Conservation (phyloP, 768 basidiomycete genomes). For the Tubosaeta sp. region DNA sequence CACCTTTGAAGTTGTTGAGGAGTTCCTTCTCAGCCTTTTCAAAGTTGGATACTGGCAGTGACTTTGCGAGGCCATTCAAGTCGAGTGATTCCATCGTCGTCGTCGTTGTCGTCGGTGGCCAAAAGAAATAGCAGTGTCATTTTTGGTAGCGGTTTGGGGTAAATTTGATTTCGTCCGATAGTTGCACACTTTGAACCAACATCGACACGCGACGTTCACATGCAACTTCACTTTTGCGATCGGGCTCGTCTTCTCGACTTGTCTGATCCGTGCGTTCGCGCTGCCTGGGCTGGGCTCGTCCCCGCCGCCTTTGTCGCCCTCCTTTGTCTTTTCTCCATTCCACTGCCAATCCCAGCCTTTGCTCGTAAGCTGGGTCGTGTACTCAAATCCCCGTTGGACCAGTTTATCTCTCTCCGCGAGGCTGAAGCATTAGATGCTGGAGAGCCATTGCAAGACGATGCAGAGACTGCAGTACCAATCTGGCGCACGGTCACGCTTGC, state of each 20-base stretch:
- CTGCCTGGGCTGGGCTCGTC: slow-evolving; percentile 46
- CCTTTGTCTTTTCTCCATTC: slow-evolving; percentile 38
- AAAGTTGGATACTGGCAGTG: slow-evolving; percentile 61
- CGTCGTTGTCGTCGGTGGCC: slow-evolving; percentile 8
- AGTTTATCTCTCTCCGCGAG: slow-evolving; percentile 50
- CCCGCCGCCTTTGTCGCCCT: slow-evolving; percentile 46
- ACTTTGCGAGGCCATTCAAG: slow-evolving; percentile 72
- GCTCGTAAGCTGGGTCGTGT: slow-evolving; percentile 12
- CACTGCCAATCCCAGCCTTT: slow-evolving; percentile 20
- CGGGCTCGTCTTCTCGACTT: slow-evolving; percentile 34
- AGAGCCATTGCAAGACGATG: neutral
- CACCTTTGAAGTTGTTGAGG: slow-evolving; percentile 79
- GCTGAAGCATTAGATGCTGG: slow-evolving; percentile 45
- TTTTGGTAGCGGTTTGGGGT: slow-evolving; percentile 2
- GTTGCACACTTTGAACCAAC: neutral
- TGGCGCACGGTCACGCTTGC: slow-evolving; percentile 62
- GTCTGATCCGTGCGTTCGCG: slow-evolving; percentile 42
- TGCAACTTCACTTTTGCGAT: slow-evolving; percentile 15
- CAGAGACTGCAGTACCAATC: slow-evolving; percentile 34
- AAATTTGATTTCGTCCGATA: neutral
- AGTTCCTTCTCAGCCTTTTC: slow-evolving; percentile 81
- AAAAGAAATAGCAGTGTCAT: neutral
- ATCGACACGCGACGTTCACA: neutral
- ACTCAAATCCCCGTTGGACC: slow-evolving; percentile 29
- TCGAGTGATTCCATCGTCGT: slow-evolving; percentile 67